These are phyloP conservation scores for Aquilaria yunnanensis DNA, from an alignment of 345 rosid genomes.

Conservation along the genomic window DNA sequence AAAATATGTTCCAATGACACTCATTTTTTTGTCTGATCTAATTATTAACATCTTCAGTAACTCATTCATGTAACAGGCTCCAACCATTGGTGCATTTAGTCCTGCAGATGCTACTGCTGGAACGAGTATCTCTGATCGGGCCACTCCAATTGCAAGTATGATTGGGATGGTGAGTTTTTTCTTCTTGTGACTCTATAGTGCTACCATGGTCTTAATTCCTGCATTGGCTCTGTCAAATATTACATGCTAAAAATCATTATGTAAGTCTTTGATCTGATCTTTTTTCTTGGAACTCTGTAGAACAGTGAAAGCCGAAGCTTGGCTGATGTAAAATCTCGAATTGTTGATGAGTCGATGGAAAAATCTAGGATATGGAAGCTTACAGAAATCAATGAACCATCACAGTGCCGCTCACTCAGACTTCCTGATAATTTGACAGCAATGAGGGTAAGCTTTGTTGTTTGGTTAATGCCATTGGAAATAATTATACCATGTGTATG, in stretches of 20 bases:
- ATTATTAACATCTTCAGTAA: not conserved
- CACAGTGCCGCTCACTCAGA: conserved; percentile 67
- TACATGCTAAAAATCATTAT: no score
- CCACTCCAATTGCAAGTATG: conserved; percentile 44
- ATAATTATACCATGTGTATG: not conserved
- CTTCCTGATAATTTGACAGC: conserved; percentile 53
- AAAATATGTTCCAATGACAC: not conserved
- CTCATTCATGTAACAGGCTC: conserved; percentile 30
- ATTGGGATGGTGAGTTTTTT: conserved; percentile 50
- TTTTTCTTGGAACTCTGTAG: conserved; percentile 31
- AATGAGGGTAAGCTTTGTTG: conserved; percentile 40
- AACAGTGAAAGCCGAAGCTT: conserved; percentile 42
- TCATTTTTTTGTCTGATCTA: not conserved
- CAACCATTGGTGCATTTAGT: conserved; percentile 37
- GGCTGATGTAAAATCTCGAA: conserved; percentile 60
- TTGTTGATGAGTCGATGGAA: conserved; percentile 49
- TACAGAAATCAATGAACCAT: conserved; percentile 70
- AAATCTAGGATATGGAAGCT: conserved; percentile 61
- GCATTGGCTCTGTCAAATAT: not conserved
- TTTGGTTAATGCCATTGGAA: not conserved
- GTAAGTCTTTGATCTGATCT: conserved; percentile 1
- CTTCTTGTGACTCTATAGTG: not conserved
- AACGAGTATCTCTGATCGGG: conserved; percentile 43
- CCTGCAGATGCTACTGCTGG: conserved; percentile 48
- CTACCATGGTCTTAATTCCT: no score